These are phyloP conservation scores for Xerocomus brunneocitrinus DNA, from an alignment of 768 basidiomycete species.

Conservation along the genomic window DNA sequence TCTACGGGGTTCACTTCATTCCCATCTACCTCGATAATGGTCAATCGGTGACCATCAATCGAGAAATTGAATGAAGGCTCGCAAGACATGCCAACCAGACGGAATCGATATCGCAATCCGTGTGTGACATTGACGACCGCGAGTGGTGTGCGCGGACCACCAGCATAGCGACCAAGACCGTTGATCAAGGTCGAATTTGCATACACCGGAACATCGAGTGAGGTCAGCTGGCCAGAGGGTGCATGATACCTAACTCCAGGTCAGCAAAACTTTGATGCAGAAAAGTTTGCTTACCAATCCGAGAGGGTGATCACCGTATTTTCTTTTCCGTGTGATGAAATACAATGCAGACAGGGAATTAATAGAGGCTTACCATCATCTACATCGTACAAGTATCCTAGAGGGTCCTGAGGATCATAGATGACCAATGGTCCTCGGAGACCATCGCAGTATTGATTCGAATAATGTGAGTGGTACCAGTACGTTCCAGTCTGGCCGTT, in stretches of 20 bases:
- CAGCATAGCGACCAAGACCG: slow-evolving; percentile 43
- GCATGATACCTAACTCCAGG: slow-evolving; percentile 33
- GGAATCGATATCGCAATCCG: slow-evolving; percentile 48
- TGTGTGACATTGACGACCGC: slow-evolving; percentile 41
- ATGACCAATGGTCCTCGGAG: slow-evolving; percentile 41
- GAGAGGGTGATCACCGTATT: slow-evolving; percentile 45
- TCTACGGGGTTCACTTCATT: slow-evolving; percentile 38
- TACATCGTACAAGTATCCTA: slow-evolving; percentile 38
- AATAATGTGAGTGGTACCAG: slow-evolving; percentile 44
- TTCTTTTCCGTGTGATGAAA: slow-evolving; percentile 17
- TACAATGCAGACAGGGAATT: not conserved
- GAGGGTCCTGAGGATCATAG: slow-evolving; percentile 43
- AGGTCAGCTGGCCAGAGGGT: slow-evolving; percentile 16
- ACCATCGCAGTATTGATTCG: slow-evolving; percentile 40
- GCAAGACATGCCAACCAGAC: slow-evolving; percentile 49
- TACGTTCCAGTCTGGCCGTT: slow-evolving; percentile 39
- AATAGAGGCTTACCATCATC: slow-evolving; percentile 36
- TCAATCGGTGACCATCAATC: slow-evolving; percentile 45
- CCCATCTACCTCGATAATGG: slow-evolving; percentile 52
- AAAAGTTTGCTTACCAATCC: slow-evolving; percentile 36
- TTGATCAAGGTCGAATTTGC: slow-evolving; percentile 49
- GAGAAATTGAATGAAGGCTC: slow-evolving; percentile 38
- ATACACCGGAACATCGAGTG: slow-evolving; percentile 6
- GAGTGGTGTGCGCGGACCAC: slow-evolving; percentile 38
- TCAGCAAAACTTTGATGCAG: not conserved